A percentile compares a stretch with the other conserved stretches of the same genome.
Conservation (phyloP, 192 early-diverging fungal genomes). For the Entomortierella beljakovae region DNA sequence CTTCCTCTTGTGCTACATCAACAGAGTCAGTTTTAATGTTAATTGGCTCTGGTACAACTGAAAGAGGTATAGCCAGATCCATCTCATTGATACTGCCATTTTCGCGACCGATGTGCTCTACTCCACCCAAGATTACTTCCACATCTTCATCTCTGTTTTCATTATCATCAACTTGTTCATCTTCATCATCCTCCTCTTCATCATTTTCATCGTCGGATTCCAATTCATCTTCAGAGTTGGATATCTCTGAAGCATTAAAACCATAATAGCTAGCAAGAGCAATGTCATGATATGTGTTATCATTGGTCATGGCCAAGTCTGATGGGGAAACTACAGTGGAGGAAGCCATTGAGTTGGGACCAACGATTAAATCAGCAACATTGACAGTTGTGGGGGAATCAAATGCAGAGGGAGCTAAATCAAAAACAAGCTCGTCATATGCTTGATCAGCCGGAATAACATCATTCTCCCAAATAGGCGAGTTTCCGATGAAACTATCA, state of each 20-base stretch:
- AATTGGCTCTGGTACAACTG: background rate
- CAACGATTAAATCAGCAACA: conserved; percentile 47
- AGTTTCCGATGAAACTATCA: conserved; percentile 30
- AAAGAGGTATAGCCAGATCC: background rate
- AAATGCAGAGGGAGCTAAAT: conserved; percentile 29
- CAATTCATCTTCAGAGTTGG: conserved; percentile 4
- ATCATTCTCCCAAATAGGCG: conserved; percentile 30
- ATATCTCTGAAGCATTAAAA: conserved; percentile 13
- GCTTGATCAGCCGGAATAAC: conserved; percentile 34
- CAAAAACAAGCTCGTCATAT: conserved; percentile 51
- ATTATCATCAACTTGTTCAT: background rate
- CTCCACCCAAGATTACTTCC: background rate
- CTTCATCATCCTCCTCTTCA: conserved; percentile 8
- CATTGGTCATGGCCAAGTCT: conserved; percentile 15
- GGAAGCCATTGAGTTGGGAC: conserved; percentile 23
- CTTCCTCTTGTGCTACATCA: background rate
- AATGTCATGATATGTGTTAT: conserved; percentile 30
- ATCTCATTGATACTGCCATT: background rate
- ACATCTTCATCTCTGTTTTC: background rate
- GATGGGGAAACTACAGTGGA: conserved; percentile 23
- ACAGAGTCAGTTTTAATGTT: background rate
- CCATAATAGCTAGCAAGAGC: conserved; percentile 43
- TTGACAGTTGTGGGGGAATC: conserved; percentile 38
- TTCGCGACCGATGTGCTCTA: background rate
- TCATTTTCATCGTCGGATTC: conserved; percentile 15